Percentiles rank a stretch among this genome's conserved stretches.
These are phyloP conservation scores for Chimonanthus praecox DNA, from an alignment of 164 flowering plant species.

Conservation along the genomic window DNA sequence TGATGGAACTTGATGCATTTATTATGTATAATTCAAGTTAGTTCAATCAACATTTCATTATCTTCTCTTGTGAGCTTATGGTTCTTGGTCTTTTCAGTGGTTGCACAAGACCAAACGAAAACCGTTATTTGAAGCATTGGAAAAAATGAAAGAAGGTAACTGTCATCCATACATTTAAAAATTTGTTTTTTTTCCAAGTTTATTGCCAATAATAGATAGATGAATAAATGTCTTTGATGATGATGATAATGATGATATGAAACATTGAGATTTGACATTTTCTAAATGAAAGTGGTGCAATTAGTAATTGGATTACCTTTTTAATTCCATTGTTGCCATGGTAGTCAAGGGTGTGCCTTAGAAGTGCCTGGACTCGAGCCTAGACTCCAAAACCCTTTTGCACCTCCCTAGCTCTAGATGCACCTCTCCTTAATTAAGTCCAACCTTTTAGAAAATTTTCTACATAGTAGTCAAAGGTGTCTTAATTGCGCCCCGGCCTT, in stretches of 20 bases:
- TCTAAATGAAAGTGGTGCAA: background rate
- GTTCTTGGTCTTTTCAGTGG: conserved; percentile 55
- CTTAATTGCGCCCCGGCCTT: too few relatives aligned
- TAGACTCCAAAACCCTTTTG: too few relatives aligned
- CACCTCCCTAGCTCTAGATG: too few relatives aligned
- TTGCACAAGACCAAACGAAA: conserved; percentile 77
- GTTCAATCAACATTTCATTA: background rate
- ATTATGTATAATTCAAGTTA: too few relatives aligned
- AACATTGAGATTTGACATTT: background rate
- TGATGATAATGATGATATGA: background rate
- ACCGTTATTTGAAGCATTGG: conserved; percentile 84
- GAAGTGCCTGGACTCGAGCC: too few relatives aligned
- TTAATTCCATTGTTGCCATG: too few relatives aligned
- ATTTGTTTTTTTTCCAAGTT: background rate
- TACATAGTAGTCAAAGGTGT: too few relatives aligned
- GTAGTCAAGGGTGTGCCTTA: too few relatives aligned
- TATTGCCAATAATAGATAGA: background rate
- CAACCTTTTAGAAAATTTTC: too few relatives aligned
- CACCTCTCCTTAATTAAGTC: too few relatives aligned
- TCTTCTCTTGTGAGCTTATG: conserved; percentile 6
- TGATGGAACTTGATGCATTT: background rate
- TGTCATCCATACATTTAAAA: background rate
- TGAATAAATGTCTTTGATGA: background rate
- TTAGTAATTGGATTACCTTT: background rate
- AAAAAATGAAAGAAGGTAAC: conserved; percentile 99